Percentiles rank a stretch among this genome's conserved stretches.
Conservation (phyloP, 345 rosid genomes). For the Cardamine resedifolia region DNA sequence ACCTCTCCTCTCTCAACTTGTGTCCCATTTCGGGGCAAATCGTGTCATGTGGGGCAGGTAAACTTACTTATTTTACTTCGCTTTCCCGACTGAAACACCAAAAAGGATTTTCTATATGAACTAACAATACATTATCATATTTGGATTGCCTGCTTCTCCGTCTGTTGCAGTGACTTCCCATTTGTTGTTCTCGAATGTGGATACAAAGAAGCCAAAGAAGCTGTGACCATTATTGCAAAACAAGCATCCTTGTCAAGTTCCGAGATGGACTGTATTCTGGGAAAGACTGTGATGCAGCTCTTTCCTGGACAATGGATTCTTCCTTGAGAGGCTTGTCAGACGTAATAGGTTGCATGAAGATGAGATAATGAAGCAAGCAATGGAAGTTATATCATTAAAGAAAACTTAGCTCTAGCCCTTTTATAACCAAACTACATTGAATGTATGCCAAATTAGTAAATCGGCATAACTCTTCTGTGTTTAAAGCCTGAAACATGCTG, state of each 20-base stretch:
- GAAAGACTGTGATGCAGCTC: slow-evolving; percentile 64
- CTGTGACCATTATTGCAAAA: slow-evolving; percentile 48
- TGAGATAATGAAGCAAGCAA: slow-evolving; percentile 5
- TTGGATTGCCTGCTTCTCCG: slow-evolving; percentile 5
- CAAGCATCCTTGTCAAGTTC: slow-evolving; percentile 56
- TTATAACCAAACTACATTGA: not conserved
- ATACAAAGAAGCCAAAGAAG: slow-evolving; percentile 72
- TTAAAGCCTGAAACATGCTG: slow-evolving; percentile 12
- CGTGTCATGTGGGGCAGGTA: slow-evolving; percentile 98
- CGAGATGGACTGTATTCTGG: slow-evolving; percentile 75
- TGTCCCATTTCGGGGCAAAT: slow-evolving; percentile 65
- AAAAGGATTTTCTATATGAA: not conserved
- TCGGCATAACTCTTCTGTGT: not conserved
- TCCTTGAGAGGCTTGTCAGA: slow-evolving; percentile 30
- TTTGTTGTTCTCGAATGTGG: slow-evolving; percentile 85
- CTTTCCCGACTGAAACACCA: not conserved
- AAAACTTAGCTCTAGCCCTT: slow-evolving; percentile 1
- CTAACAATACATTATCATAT: no score
- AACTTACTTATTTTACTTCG: not conserved
- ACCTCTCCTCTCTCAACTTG: slow-evolving; percentile 54
- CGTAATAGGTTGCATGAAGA: not conserved
- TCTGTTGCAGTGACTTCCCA: slow-evolving; percentile 76
- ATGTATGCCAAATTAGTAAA: slow-evolving; percentile 9
- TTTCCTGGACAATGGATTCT: slow-evolving; percentile 61
- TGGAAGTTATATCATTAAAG: slow-evolving; percentile 4